Evolutionary conservation across 2,329 filamentous ascomycete genomes (phyloP).

Genomic region (Penicillium sp.): DNA sequence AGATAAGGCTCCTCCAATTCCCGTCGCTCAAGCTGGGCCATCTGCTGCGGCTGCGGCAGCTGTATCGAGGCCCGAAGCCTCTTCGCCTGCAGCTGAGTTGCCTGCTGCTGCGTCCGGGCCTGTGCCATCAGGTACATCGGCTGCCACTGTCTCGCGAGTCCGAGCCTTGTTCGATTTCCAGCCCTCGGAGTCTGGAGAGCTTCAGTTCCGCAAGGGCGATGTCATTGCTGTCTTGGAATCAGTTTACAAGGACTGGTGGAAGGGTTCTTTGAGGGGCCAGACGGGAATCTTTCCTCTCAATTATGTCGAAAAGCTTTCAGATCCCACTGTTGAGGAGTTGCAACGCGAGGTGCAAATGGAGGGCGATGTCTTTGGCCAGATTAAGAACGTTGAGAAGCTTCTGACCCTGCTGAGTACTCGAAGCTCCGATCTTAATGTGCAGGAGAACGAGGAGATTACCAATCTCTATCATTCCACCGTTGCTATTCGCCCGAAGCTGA

Average conservation of each 20-base stretch:
- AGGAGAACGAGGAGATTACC: slow-evolving; percentile 97
- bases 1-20: slow-evolving; percentile 61
- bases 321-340: slow-evolving; percentile 90
- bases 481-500: slow-evolving; percentile 92
- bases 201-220: slow-evolving; percentile 95
- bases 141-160: slow-evolving; percentile 92
- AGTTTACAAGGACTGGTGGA: slow-evolving; percentile 99
- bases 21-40: slow-evolving; percentile 40
- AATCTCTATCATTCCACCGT: slow-evolving; percentile 87
- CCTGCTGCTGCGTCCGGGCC: slow-evolving; percentile 54
- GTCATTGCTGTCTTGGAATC: slow-evolving; percentile 96
- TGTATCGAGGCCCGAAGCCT: slow-evolving; percentile 16
- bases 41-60: slow-evolving; percentile 18
- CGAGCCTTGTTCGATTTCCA: slow-evolving; percentile 92
- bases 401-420: slow-evolving; percentile 89
- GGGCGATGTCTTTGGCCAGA: slow-evolving; percentile 72
- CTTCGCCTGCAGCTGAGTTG: slow-evolving; percentile 36
- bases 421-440: slow-evolving; percentile 73
- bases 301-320: slow-evolving; percentile 95
- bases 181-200: slow-evolving; percentile 88
- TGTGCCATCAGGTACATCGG: slow-evolving; percentile 80
- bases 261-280: slow-evolving; percentile 88
- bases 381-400: slow-evolving; percentile 76
- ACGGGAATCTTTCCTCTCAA: slow-evolving; percentile 98
- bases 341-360: slow-evolving; percentile 97